These are phyloP conservation scores for Arxiozyma telluris DNA, from an alignment of 1,139 yeast genomes.

Conservation along the genomic window DNA sequence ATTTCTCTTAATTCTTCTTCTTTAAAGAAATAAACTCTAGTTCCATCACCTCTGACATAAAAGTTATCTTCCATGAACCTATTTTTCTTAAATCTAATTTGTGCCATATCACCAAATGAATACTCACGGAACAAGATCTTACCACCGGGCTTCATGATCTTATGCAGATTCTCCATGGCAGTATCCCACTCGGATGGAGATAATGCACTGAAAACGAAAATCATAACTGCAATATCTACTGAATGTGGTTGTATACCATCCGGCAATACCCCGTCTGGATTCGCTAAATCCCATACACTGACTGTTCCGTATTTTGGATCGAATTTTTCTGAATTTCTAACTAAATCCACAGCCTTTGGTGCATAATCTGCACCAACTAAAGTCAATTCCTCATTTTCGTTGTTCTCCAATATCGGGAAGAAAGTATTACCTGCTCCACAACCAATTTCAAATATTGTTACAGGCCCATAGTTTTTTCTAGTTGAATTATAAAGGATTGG, in stretches of 20 bases:
- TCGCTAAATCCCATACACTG: conserved; percentile 93
- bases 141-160: conserved; percentile 87
- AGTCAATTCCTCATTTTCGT: conserved; percentile 64
- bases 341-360: conserved; percentile 81
- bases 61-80: conserved; percentile 85
- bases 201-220: conserved; percentile 86
- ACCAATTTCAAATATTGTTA: conserved; percentile 81
- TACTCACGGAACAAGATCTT: conserved; percentile 83
- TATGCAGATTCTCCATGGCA: conserved; percentile 62
- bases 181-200: conserved; percentile 86
- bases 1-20: conserved; percentile 80
- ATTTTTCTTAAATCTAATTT: conserved; percentile 83
- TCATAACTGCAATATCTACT: conserved; percentile 86
- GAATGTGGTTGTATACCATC: conserved; percentile 74
- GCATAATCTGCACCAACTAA: conserved; percentile 88
- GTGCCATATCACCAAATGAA: conserved; percentile 93
- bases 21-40: conserved; percentile 92
- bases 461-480: conserved; percentile 55
- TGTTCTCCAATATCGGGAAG: conserved; percentile 77
- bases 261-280: conserved; percentile 64
- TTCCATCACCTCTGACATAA: conserved; percentile 95
- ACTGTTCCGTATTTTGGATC: conserved; percentile 63
- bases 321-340: conserved; percentile 54
- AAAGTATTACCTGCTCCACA: conserved; percentile 98
- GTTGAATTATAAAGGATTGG: conserved; percentile 79